A percentile compares a stretch with the other conserved stretches of the same genome.
These are phyloP conservation scores for Colletotrichum kahawae DNA, from an alignment of 2,329 filamentous ascomycete genomes.

Conservation along the genomic window DNA sequence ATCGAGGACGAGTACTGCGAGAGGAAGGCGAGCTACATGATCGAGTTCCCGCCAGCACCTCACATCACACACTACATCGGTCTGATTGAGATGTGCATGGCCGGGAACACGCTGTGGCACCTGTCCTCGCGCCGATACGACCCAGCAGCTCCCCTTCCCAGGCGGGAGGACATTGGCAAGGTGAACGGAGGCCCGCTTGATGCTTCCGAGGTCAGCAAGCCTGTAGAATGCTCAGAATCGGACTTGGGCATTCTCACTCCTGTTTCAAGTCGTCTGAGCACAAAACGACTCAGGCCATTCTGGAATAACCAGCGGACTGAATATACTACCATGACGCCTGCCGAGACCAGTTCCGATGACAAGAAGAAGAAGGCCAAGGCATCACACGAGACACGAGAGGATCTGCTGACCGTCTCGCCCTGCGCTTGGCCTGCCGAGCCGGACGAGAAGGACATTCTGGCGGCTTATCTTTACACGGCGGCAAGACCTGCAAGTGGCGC, in stretches of 20 bases:
- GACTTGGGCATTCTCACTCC: background rate
- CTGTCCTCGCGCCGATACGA: background rate
- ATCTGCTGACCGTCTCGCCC: background rate
- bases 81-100: background rate
- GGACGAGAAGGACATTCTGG: slow-evolving; percentile 6
- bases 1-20: slow-evolving; percentile 1
- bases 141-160: background rate
- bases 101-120: slow-evolving; percentile 3
- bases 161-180: background rate
- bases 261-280: background rate
- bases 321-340: slow-evolving; percentile 1
- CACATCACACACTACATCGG: slow-evolving; percentile 4
- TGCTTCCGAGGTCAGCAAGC: background rate
- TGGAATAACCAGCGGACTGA: background rate
- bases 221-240: background rate
- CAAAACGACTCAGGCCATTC: background rate
- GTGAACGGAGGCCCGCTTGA: background rate
- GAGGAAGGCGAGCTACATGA: background rate
- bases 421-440: background rate
- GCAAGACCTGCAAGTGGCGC: background rate
- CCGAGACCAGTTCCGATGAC: background rate
- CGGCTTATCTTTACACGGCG: background rate
- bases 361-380: background rate
- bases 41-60: background rate
- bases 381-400: background rate